Conservation (phyloP, 2,329 filamentous ascomycete genomes). For the Microsporum canis region DNA sequence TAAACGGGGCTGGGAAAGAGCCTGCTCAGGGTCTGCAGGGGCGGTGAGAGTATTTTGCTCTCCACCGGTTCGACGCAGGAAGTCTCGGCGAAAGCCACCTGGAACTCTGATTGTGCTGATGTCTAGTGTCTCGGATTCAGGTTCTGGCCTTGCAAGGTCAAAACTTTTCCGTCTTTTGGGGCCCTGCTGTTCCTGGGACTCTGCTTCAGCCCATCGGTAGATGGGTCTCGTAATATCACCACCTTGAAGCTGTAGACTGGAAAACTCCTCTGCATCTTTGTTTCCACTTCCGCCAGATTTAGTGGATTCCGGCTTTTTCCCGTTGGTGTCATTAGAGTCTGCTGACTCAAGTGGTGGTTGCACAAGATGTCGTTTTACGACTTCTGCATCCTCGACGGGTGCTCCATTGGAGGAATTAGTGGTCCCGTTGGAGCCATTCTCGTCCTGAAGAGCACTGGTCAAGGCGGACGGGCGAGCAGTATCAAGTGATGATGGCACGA, state of each 20-base stretch:
- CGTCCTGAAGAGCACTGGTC: conserved; percentile 65
- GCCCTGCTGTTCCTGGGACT: conserved; percentile 56
- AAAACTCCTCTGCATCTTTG: conserved; percentile 63
- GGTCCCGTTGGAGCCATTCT: conserved; percentile 34
- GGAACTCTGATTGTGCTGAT: conserved; percentile 87
- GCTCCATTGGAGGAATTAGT: conserved; percentile 37
- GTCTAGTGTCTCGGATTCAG: conserved; percentile 68
- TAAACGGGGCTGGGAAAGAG: conserved; percentile 45
- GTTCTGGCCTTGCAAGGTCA: conserved; percentile 61
- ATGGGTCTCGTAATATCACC: conserved; percentile 91
- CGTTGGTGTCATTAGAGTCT: not conserved
- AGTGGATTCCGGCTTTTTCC: conserved; percentile 25
- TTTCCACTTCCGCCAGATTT: conserved; percentile 23
- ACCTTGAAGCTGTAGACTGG: conserved; percentile 81
- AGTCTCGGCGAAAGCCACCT: conserved; percentile 86
- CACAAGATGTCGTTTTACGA: conserved; percentile 80
- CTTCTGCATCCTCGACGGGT: conserved; percentile 77
- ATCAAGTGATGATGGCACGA: conserved; percentile 52
- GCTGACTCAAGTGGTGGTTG: conserved; percentile 40
- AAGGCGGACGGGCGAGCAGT: conserved; percentile 71
- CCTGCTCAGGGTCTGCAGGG: conserved; percentile 28
- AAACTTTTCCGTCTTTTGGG: conserved; percentile 77
- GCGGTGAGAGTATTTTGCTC: conserved; percentile 38
- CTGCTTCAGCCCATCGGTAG: conserved; percentile 82
- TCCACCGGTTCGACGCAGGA: conserved; percentile 62